Evolutionary conservation across 139 green algal genomes (phyloP), one percentile per base, ranked within the genome.

Genomic region (Astrephomene gubernaculifera): DNA sequence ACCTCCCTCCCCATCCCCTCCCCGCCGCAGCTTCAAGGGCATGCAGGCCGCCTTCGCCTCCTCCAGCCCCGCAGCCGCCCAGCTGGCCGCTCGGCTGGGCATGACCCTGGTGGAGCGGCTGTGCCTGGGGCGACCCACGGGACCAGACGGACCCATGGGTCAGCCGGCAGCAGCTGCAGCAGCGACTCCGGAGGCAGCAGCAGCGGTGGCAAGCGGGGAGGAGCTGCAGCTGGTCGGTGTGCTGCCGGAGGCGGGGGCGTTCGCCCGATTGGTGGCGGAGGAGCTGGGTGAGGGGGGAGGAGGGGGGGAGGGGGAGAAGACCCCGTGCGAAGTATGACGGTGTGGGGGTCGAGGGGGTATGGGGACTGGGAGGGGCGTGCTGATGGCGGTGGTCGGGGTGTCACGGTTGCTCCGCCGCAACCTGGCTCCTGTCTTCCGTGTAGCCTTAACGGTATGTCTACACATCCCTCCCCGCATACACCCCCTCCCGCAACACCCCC

Each of bases 11-110:
- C 17, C 57, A 22, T 6, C 27, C 24, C 57, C 57, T 41, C 63
- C n/a, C 19, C 1, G 2, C 21, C 74, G 69, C 82, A 90, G 87
- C 79, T 92, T 92, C 69, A 86, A 89, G 38, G 87, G 87, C 54
- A 83, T 94, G 85, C 31, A 79, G 27, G 86, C 81, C 0, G 61
- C 61, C 24, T 68, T 90, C 6, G 49, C 71, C 22, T 89, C 86
- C 36, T 88, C 83, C 71, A 71, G 33, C 33, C 41, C 38, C 24
- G n/a, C 57, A 22, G 85, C 83, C 5, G 2, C 9, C 1, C 24
- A 68, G 9, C 61, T 92, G 54, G 85, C 81, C 5, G 29, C 41
- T 25, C n/a, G 70, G n/a, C 41, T 69, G 31, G 87, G 81, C 61
- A 69, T 89, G 33, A 41, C 38, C 44, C 31, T 87, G 36, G 33